A percentile compares a stretch with the other conserved stretches of the same genome.
Evolutionary conservation across 352 stramenopile species (phyloP).

Genomic region (Globisporangium recalcitrans): DNA sequence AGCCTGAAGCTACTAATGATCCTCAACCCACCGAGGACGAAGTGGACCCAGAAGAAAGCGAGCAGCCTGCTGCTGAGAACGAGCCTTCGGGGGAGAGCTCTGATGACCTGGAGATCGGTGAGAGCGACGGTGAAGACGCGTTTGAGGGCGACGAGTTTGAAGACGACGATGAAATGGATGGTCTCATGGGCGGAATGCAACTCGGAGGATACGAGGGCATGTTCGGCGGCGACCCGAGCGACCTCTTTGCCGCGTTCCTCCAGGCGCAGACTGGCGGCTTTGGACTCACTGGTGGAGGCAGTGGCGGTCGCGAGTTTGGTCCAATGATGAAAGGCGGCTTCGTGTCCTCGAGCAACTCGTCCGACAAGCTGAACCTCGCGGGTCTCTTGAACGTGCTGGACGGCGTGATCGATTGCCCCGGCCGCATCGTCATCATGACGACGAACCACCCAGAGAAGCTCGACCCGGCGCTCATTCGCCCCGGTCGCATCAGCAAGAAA

Average conservation of each 20-base stretch:
- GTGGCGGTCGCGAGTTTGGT: not conserved
- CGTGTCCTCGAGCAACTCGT: conserved; percentile 7
- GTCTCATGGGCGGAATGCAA: not conserved
- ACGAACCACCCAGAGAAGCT: conserved; percentile 88
- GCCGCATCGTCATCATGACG: conserved; percentile 84
- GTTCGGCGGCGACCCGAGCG: not conserved
- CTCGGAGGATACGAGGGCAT: not conserved
- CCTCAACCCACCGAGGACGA: not conserved
- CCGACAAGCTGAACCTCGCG: conserved; percentile 48
- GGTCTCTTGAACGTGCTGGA: conserved; percentile 83
- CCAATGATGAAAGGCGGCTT: conserved; percentile 2
- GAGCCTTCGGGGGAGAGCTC: conserved; percentile 2
- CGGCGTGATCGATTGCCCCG: conserved; percentile 72
- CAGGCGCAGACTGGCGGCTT: not conserved
- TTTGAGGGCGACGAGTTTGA: conserved; percentile 3
- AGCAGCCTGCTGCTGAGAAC: conserved; percentile 1
- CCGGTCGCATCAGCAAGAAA: conserved; percentile 84
- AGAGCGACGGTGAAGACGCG: not conserved
- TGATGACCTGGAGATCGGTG: conserved; percentile 6
- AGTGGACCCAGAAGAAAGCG: not conserved
- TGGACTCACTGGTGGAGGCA: not conserved
- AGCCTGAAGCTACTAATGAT: not conserved
- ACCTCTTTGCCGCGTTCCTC: conserved; percentile 3
- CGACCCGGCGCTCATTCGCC: conserved; percentile 82
- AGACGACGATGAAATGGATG: not conserved